A percentile compares a stretch with the other conserved stretches of the same genome.
Conservation (phyloP, 1,284 basidiomycete species). For the Trichosporon sp. region DNA sequence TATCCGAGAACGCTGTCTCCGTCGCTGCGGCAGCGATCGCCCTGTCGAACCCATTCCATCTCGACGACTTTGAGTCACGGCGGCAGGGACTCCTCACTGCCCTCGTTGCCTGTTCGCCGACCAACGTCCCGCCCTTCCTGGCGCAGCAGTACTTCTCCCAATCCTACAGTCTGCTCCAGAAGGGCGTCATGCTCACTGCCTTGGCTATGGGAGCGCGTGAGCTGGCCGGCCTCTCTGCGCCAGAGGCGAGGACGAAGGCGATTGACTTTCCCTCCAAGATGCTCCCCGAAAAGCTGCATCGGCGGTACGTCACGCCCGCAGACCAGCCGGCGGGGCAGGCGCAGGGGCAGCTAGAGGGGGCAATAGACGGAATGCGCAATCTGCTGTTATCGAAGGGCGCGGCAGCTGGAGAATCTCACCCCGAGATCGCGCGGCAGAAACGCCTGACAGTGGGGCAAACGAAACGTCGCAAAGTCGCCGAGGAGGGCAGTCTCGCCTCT, state of each 20-base stretch:
- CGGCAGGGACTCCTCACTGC: slow-evolving; percentile 71
- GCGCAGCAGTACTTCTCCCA: slow-evolving; percentile 88
- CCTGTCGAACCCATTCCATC: slow-evolving; percentile 75
- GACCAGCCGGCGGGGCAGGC: slow-evolving; percentile 16
- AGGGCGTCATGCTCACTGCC: slow-evolving; percentile 75
- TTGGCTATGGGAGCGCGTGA: slow-evolving; percentile 80
- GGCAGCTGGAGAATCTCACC: slow-evolving; percentile 48
- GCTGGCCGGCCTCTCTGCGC: slow-evolving; percentile 65
- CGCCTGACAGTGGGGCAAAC: slow-evolving; percentile 60
- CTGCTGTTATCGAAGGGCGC: slow-evolving; percentile 38
- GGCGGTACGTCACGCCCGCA: slow-evolving; percentile 55
- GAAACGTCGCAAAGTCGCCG: slow-evolving; percentile 26
- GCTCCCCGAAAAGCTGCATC: slow-evolving; percentile 65
- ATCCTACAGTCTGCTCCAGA: slow-evolving; percentile 80
- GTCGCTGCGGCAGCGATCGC: slow-evolving; percentile 67
- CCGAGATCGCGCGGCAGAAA: slow-evolving; percentile 64
- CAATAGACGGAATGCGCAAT: slow-evolving; percentile 31
- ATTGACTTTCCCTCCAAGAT: slow-evolving; percentile 69
- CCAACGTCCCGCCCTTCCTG: slow-evolving; percentile 71
- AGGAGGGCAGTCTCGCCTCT: slow-evolving; percentile 20
- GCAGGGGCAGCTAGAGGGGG: slow-evolving; percentile 32
- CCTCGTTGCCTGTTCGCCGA: slow-evolving; percentile 70
- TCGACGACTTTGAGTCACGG: slow-evolving; percentile 70
- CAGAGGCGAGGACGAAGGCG: slow-evolving; percentile 16
- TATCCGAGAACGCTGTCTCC: slow-evolving; percentile 82